phyloP scores from a whole-genome alignment of 345 rosid species.

The Murraya paniculata region DNA sequence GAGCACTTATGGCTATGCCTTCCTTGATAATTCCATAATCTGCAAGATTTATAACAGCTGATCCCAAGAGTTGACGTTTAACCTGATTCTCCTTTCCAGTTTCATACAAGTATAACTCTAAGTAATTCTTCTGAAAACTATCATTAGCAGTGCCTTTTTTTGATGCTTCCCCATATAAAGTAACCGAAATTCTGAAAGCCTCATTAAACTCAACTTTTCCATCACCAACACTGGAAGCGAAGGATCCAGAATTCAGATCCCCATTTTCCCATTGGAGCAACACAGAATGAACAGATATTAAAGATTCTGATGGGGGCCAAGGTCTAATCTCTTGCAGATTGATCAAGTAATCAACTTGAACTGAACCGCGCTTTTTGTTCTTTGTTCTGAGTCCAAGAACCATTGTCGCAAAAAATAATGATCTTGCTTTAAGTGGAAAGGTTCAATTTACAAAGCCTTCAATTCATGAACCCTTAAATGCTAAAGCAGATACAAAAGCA shows the following conservation, averaged over 20 bases:
- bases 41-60: constrained; percentile 73
- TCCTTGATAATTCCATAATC: constrained; percentile 66
- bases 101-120: constrained; percentile 71
- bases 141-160: constrained; percentile 33
- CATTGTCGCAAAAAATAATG: constrained; percentile 32
- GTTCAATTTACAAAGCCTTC: constrained; percentile 24
- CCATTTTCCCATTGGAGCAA: constrained; percentile 82
- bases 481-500: not conserved
- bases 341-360: constrained; percentile 42
- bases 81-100: constrained; percentile 50
- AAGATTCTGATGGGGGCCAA: constrained; percentile 66
- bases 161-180: constrained; percentile 50
- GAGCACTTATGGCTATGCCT: constrained; percentile 39
- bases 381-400: constrained; percentile 65
- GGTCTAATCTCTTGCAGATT: constrained; percentile 67
- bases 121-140: constrained; percentile 62
- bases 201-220: constrained; percentile 66
- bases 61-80: constrained; percentile 78
- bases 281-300: constrained; percentile 43
- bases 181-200: constrained; percentile 53
- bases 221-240: constrained; percentile 43
- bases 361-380: constrained; percentile 39
- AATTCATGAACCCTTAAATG: constrained; percentile 6
- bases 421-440: constrained; percentile 15
- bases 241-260: constrained; percentile 64